Evolutionary conservation across 768 basidiomycete genomes (phyloP).

Genomic region (Rhizopogon salebrosus): DNA sequence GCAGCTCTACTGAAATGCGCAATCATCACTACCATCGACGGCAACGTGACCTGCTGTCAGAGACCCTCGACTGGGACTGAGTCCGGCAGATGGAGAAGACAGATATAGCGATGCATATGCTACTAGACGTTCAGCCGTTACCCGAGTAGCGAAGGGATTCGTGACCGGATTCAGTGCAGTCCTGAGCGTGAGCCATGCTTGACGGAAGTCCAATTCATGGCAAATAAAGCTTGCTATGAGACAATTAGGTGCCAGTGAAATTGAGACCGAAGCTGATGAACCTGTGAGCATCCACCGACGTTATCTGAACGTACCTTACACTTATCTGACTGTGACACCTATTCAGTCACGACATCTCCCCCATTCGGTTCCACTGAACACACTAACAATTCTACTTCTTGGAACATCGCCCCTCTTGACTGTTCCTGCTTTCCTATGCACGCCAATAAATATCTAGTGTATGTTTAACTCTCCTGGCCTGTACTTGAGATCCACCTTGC

Average conservation of each 20-base stretch:
- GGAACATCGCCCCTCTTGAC: constrained; percentile 65
- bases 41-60: neutral
- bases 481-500: constrained; percentile 6
- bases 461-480: constrained; percentile 38
- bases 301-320: constrained; percentile 9
- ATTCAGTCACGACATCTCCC: constrained; percentile 59
- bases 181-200: constrained; percentile 21
- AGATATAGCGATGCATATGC: constrained; percentile 9
- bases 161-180: constrained; percentile 17
- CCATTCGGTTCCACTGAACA: constrained; percentile 45
- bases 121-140: constrained; percentile 17
- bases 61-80: neutral
- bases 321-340: neutral
- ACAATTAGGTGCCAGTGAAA: constrained; percentile 62
- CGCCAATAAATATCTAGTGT: constrained; percentile 56
- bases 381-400: constrained; percentile 57
- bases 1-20: neutral
- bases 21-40: neutral
- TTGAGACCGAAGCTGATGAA: constrained; percentile 75
- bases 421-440: constrained; percentile 66
- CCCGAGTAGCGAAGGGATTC: constrained; percentile 5
- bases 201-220: constrained; percentile 32
- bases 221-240: constrained; percentile 60
- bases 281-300: constrained; percentile 41
- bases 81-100: constrained; percentile 3